Evolutionary conservation across 257 asterid species (phyloP).

Genomic region (Solanum bulbocastanum): DNA sequence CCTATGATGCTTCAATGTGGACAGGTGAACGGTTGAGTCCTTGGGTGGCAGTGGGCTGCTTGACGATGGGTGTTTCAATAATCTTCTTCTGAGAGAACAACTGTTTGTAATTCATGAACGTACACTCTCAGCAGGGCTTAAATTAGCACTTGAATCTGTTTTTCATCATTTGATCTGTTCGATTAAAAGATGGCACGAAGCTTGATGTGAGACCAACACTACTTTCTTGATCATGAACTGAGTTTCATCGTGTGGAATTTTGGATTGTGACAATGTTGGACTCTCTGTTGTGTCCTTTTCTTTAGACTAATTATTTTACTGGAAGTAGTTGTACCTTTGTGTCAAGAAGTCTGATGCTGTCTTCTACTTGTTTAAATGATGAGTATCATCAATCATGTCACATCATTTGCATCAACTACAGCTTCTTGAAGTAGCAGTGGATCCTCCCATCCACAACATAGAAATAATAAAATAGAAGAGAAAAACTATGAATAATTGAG

Average conservation of each 20-base stretch:
- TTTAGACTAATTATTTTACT: background rate
- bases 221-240: background rate
- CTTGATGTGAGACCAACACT: background rate
- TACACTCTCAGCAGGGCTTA: background rate
- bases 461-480: background rate
- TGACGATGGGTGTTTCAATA: conserved; percentile 72
- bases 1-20: background rate
- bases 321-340: background rate
- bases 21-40: conserved; percentile 94
- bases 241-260: background rate
- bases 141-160: background rate
- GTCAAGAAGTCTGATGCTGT: background rate
- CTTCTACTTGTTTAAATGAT: background rate
- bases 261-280: background rate
- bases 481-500: background rate
- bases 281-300: background rate
- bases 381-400: background rate
- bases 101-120: background rate
- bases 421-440: background rate
- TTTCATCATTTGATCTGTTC: background rate
- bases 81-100: conserved; percentile 56
- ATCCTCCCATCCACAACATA: background rate
- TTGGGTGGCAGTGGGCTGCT: conserved; percentile 82
- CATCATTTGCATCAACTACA: background rate
- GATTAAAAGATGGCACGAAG: background rate